phyloP scores from a whole-genome alignment of 768 basidiomycete genomes.

The Asterophora lycoperdoides region DNA sequence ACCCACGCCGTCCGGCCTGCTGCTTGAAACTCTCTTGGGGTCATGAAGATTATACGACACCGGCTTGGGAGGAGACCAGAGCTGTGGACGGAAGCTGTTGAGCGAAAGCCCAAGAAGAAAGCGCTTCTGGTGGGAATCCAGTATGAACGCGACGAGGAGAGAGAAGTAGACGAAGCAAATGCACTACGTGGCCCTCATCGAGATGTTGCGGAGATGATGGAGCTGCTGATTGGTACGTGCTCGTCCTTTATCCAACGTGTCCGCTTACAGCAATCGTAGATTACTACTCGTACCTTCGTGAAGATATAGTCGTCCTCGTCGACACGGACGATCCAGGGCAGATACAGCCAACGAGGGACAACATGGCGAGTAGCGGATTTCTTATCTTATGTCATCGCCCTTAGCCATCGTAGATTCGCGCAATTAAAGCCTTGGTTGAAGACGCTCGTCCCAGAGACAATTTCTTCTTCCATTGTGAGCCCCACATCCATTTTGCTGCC shows the following conservation, averaged over 20 bases:
- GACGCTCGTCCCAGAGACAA: conserved; percentile 43
- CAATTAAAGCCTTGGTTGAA: conserved; percentile 40
- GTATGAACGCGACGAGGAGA: conserved; percentile 19
- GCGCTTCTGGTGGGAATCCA: conserved; percentile 37
- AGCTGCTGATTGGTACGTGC: conserved; percentile 34
- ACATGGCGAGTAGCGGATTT: conserved; percentile 35
- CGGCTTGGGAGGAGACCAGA: conserved; percentile 7
- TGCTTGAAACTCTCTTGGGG: no score
- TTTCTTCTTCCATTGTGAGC: conserved; percentile 57
- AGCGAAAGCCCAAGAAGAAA: conserved; percentile 19
- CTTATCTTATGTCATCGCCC: background rate
- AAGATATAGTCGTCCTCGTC: conserved; percentile 41
- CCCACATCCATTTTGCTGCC: no score
- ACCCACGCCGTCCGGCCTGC: no score
- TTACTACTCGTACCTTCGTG: conserved; percentile 31
- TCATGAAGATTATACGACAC: conserved; percentile 15
- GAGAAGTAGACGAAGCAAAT: conserved; percentile 7
- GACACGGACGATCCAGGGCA: conserved; percentile 31
- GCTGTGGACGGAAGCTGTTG: conserved; percentile 5
- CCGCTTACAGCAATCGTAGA: conserved; percentile 20
- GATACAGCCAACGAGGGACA: conserved; percentile 36
- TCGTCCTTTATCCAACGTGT: background rate
- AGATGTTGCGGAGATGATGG: conserved; percentile 32
- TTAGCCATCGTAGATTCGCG: conserved; percentile 27
- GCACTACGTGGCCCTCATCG: conserved; percentile 33